Evolutionary conservation across 345 rosid species (phyloP), one percentile per base, ranked within the genome.

Genomic region (Pistacia vera): DNA sequence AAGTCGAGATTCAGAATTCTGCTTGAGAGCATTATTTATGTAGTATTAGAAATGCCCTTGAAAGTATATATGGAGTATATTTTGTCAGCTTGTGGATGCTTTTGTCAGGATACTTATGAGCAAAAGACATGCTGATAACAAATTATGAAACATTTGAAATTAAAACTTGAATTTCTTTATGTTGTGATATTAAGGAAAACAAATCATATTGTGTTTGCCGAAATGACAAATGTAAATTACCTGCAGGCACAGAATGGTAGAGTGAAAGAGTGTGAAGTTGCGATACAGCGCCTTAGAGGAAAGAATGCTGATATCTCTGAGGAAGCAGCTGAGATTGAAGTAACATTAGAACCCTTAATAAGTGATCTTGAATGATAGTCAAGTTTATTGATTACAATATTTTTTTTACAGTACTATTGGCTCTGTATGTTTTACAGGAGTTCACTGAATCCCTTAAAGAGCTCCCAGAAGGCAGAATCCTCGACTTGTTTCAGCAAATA

Each of bases 251-350:
- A 86, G 73, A 70, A 70, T 60, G 87, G 83, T 22, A 75, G 65
- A 70, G 63, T 57, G 46, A 70, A 69, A 69, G 82, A 84, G 70
- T 76, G 77, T 61, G 82, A 84, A 82, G 75, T 65, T 10, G 75
- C 83, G 66, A 66, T 86, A 25, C 78, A 64, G 72, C 41, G 51
- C 28, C 77, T 84, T 56, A 79, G 93, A 59, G 93, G 95, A 38
- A 71, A 75, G 8, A 64, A 71, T 2, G 77, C 82, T 16, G 77
- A 88, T 80, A 76, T 88, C 66, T 80, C 83, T 52, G 64, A 68
- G 49, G 96, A 91, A 77, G 85, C 88, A 44, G 63, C 83, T 52
- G 90, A 85, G 63, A 89, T 91, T 64, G 65, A 3, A 44, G 93
- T 90, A 35, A 13, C 22, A 14, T 14, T 60, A 0, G 2, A 28